phyloP scores from a whole-genome alignment of 768 basidiomycete genomes.

The Serendipita sp. region DNA sequence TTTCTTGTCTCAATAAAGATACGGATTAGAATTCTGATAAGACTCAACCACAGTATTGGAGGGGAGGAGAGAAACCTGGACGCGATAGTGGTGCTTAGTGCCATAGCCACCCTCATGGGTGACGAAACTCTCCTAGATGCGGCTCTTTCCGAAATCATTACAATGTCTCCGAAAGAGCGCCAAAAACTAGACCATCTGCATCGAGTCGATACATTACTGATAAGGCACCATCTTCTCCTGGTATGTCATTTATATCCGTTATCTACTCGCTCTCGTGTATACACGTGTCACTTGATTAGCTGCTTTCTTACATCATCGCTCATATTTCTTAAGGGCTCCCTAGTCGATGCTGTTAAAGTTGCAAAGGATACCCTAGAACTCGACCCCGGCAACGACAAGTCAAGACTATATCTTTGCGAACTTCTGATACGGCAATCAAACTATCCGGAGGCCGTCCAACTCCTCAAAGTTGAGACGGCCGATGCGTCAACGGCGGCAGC shows the following conservation, averaged over 20 bases:
- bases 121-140: conserved; percentile 75
- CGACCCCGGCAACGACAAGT: conserved; percentile 35
- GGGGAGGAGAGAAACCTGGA: conserved; percentile 60
- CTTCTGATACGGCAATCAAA: conserved; percentile 36
- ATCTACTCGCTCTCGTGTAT: neutral
- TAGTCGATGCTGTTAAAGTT: conserved; percentile 30
- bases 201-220: conserved; percentile 54
- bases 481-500: conserved; percentile 23
- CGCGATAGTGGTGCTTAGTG: conserved; percentile 69
- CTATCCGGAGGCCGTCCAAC: conserved; percentile 21
- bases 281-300: neutral
- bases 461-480: conserved; percentile 15
- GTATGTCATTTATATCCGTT: conserved; percentile 23
- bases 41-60: conserved; percentile 38
- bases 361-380: conserved; percentile 40
- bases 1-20: neutral
- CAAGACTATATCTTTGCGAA: conserved; percentile 37
- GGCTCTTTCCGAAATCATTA: conserved; percentile 62
- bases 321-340: conserved; percentile 26
- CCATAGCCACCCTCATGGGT: conserved; percentile 34
- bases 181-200: conserved; percentile 48
- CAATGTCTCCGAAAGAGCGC: conserved; percentile 48
- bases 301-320: neutral
- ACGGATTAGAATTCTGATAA: neutral
- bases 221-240: conserved; percentile 57